Evolutionary conservation across 176 grass and related monocot species (phyloP), one percentile per base, ranked within the genome.

Genomic region (Oryza australiensis): DNA sequence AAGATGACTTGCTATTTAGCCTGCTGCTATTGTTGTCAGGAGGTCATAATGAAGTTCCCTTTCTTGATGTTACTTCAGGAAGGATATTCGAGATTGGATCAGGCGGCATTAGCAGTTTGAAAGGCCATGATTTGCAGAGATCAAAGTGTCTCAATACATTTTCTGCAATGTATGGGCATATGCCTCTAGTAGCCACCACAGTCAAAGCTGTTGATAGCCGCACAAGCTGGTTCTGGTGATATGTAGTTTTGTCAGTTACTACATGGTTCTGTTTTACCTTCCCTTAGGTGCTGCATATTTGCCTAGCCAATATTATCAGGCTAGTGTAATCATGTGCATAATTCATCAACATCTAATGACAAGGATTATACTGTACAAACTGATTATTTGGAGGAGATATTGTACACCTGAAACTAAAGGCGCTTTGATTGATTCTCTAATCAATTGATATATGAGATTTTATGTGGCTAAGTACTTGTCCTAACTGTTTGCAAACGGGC

Each of bases 71-170:
- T 37, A 60, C 74, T 42, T 55, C 95, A 99, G 96, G 96, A 62
- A 93, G 76, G 82, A 90, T 99, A 83, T 81, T 78, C 59, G 96
- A 99, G 91, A 95, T 92, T 66, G 96, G 93, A 75, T 99, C 96
- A 0, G 83, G 75, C 22, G 96, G 96, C 73, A 91, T 99, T 72
- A 99, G 96, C 79, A 99, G 91, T 73, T 79, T 80, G 73, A 87
- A 88, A 74, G 96, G 91, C 62, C 96, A 99, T 64, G 30, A 22
- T 45, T 73, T 76, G 34, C 76, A 49, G 85, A 91, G 96, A 92
- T 91, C 91, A 5, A 77, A 78, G 68, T 99, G 96, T 63, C 74
- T 99, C 18, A 92, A 91, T n/a, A 46, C 81, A 75, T 95, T 99
- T 80, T 73, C 89, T 81, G 74, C 76, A 30, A 80, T 91, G 68